phyloP scores from a whole-genome alignment of 352 stramenopile genomes.

The Pythium scleroteichum region DNA sequence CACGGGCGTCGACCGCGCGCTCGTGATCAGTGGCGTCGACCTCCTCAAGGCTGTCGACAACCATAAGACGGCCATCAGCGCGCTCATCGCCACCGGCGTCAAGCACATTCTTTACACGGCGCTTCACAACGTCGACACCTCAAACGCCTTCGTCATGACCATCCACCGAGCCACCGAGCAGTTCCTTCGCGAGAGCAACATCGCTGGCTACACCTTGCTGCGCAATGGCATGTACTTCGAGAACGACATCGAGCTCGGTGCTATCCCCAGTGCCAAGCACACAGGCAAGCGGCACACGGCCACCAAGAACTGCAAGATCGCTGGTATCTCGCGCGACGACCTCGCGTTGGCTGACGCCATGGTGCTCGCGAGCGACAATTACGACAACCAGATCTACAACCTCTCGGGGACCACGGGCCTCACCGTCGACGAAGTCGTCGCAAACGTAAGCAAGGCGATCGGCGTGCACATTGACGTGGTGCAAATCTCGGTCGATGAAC shows the following conservation, averaged over 20 bases:
- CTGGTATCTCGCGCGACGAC: slow-evolving; percentile 10
- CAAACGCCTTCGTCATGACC: not conserved
- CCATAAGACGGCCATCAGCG: slow-evolving; percentile 14
- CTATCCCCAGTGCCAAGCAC: not conserved
- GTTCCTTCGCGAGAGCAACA: slow-evolving; percentile 17
- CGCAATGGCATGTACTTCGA: slow-evolving; percentile 14
- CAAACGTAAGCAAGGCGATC: slow-evolving; percentile 16
- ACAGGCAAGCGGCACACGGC: not conserved
- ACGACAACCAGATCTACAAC: slow-evolving; percentile 18
- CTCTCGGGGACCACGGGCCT: not conserved
- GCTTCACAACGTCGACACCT: slow-evolving; percentile 10
- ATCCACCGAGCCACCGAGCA: slow-evolving; percentile 18
- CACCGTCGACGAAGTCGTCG: slow-evolving; percentile 1
- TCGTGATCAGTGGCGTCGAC: slow-evolving; percentile 21
- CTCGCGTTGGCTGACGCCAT: slow-evolving; percentile 3
- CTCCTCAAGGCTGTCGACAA: not conserved
- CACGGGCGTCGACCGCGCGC: slow-evolving; percentile 19
- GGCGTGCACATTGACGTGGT: slow-evolving; percentile 10
- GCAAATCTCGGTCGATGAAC: slow-evolving; percentile 1
- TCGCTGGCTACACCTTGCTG: slow-evolving; percentile 26
- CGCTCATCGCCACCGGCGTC: slow-evolving; percentile 17
- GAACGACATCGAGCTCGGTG: not conserved
- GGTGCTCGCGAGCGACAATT: slow-evolving; percentile 12
- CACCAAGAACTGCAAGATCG: not conserved
- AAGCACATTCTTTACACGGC: slow-evolving; percentile 31